Percentiles rank a stretch among this genome's conserved stretches.
Conservation (phyloP, 352 stramenopile species). For the Pythium phragmitis region DNA sequence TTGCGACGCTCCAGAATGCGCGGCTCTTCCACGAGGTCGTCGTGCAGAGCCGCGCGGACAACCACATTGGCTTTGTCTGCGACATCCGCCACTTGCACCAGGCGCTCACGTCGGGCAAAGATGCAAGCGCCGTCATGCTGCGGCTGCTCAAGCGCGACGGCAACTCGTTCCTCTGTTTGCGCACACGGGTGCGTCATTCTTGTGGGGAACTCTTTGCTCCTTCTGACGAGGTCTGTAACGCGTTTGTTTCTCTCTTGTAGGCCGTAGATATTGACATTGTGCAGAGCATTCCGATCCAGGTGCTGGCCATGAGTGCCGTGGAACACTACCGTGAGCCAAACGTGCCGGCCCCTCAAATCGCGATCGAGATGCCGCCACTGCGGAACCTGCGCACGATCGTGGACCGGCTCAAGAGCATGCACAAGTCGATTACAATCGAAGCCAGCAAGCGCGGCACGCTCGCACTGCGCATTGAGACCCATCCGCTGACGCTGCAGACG, state of each 20-base stretch:
- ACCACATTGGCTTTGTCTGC: constrained; percentile 81
- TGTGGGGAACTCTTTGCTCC: background rate
- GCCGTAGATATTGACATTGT: constrained; percentile 86
- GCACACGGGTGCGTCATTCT: constrained; percentile 39
- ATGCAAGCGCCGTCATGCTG: constrained; percentile 78
- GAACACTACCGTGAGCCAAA: constrained; percentile 78
- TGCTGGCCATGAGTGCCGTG: constrained; percentile 71
- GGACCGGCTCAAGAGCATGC: constrained; percentile 70
- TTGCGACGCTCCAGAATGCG: constrained; percentile 58
- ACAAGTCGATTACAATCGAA: constrained; percentile 75
- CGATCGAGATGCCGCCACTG: constrained; percentile 79
- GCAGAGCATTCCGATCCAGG: constrained; percentile 81
- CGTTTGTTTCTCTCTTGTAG: constrained; percentile 19
- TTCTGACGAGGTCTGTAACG: background rate
- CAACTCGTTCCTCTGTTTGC: constrained; percentile 69
- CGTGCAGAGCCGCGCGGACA: constrained; percentile 71
- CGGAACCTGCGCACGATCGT: constrained; percentile 63
- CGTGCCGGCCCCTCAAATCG: constrained; percentile 72
- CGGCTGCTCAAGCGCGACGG: constrained; percentile 79
- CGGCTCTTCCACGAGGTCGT: constrained; percentile 73
- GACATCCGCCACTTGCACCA: constrained; percentile 75
- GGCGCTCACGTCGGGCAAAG: constrained; percentile 71
- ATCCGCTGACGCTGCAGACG: constrained; percentile 70
- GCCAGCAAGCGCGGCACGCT: constrained; percentile 71
- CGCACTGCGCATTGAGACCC: constrained; percentile 66